Evolutionary conservation across 2,329 filamentous ascomycete species (phyloP).

Genomic region (Coniochaeta pulveracea): DNA sequence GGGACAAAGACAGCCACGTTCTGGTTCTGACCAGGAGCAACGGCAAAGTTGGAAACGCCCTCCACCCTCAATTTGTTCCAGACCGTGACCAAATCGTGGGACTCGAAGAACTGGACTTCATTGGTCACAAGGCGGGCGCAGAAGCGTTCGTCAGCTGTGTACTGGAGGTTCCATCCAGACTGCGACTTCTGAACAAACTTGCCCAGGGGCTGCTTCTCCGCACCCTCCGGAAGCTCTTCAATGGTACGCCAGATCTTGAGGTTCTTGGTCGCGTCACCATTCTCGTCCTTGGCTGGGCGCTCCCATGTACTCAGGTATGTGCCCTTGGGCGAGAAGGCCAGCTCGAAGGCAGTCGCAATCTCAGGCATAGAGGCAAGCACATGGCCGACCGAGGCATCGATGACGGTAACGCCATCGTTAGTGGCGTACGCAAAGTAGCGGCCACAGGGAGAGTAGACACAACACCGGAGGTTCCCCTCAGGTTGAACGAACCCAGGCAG

Average conservation of each 20-base stretch:
- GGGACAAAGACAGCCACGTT: conserved; percentile 92
- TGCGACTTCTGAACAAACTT: conserved; percentile 93
- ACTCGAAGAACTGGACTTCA: conserved; percentile 95
- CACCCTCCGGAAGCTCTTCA: conserved; percentile 51
- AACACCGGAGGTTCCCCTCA: conserved; percentile 90
- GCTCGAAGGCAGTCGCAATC: conserved; percentile 78
- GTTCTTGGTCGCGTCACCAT: conserved; percentile 89
- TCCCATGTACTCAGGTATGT: conserved; percentile 97
- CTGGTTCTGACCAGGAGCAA: conserved; percentile 82
- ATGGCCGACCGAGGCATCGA: conserved; percentile 69
- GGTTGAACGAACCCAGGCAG: conserved; percentile 77
- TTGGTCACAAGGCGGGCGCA: conserved; percentile 93
- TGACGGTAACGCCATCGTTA: conserved; percentile 72
- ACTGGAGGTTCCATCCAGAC: conserved; percentile 94
- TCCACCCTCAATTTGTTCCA: conserved; percentile 95
- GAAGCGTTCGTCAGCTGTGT: conserved; percentile 84
- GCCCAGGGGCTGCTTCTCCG: conserved; percentile 65
- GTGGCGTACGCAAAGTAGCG: conserved; percentile 94
- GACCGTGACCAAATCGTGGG: conserved; percentile 69
- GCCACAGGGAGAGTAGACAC: conserved; percentile 89
- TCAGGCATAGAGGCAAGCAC: conserved; percentile 59
- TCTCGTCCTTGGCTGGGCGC: conserved; percentile 81
- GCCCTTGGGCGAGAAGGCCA: conserved; percentile 86
- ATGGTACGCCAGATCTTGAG: conserved; percentile 90
- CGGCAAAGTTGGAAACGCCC: conserved; percentile 77